Evolutionary conservation across 176 grass and related monocot species (phyloP), one percentile per base, ranked within the genome.

Genomic region (Hyparrhenia diplandra): DNA sequence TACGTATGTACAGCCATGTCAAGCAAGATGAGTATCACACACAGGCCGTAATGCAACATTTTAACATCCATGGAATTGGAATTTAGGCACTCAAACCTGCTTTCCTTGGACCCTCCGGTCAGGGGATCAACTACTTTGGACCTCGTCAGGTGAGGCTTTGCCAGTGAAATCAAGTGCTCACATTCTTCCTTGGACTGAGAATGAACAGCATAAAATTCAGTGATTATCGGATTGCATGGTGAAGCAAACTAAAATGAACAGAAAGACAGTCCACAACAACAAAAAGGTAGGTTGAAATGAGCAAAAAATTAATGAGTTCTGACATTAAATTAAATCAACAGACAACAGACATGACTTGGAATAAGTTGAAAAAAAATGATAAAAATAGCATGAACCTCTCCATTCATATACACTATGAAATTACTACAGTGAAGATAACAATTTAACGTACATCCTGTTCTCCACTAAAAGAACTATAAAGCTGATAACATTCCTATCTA

Each of bases 101-200:
- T 99, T 35, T 95, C 88, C 76, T 89, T 85, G 82, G 59, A 69
- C 73, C 14, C 76, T 64, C 90, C 96, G 5, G 92, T 95, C 34
- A 60, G 24, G 51, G 65, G 39, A 79, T 98, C 96, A 62, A 95
- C 90, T 13, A 99, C 96, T 59, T 71, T 93, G 0, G 96, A 99
- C 63, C 88, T 93, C 25, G 73, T 78, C 96, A 95, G 80, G 54
- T 64, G 96, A 73, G 92, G 96, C 71, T 87, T 99, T 52, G 96
- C 92, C 64, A 93, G 79, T 52, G 85, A 74, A 77, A 93, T 99
- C 24, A 99, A 57, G 65, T 99, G 69, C 8, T 99, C 88, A 25
- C 92, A 99, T 91, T 99, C 96, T 67, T 99, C 83, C 73, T 95
- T 91, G 41, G 96, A 95, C 96, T 99, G 74, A 46, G 70, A 39